Conservation (phyloP, 2,329 filamentous ascomycete genomes). For the Leptographium flavum region DNA sequence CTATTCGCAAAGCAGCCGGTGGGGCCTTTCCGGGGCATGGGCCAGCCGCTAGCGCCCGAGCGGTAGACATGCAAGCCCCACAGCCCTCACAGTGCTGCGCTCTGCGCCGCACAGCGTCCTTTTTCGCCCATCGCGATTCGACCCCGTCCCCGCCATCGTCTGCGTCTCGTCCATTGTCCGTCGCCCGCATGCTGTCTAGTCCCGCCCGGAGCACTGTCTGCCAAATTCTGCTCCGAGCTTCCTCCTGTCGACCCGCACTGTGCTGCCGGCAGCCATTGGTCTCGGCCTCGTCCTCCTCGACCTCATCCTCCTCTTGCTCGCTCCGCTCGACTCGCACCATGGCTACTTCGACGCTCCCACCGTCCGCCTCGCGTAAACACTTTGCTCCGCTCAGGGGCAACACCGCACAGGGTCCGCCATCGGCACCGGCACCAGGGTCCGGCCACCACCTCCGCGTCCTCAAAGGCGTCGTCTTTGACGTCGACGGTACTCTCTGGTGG, state of each 20-base stretch:
- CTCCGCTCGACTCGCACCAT: not conserved
- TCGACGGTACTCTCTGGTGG: slow-evolving; percentile 87
- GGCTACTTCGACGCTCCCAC: not conserved
- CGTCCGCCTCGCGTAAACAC: slow-evolving; percentile 22
- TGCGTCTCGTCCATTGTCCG: no score
- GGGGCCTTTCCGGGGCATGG: no score
- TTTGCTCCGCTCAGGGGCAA: slow-evolving; percentile 41
- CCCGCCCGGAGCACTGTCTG: not conserved
- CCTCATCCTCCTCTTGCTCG: no score
- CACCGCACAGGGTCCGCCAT: slow-evolving; percentile 13
- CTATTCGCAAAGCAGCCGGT: not conserved
- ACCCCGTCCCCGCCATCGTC: no score
- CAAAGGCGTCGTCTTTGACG: slow-evolving; percentile 67
- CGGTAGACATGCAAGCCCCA: no score
- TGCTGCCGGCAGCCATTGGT: not conserved
- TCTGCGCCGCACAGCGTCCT: no score
- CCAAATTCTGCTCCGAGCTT: not conserved
- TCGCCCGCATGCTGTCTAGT: not conserved
- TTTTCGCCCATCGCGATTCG: no score
- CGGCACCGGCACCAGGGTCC: not conserved
- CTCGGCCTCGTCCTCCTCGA: not conserved
- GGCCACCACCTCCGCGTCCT: slow-evolving; percentile 19
- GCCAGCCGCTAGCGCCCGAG: no score
- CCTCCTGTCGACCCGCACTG: not conserved
- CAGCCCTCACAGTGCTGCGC: no score